Evolutionary conservation across 2,329 filamentous ascomycete genomes (phyloP).

Genomic region (Delphinella strobiligena): DNA sequence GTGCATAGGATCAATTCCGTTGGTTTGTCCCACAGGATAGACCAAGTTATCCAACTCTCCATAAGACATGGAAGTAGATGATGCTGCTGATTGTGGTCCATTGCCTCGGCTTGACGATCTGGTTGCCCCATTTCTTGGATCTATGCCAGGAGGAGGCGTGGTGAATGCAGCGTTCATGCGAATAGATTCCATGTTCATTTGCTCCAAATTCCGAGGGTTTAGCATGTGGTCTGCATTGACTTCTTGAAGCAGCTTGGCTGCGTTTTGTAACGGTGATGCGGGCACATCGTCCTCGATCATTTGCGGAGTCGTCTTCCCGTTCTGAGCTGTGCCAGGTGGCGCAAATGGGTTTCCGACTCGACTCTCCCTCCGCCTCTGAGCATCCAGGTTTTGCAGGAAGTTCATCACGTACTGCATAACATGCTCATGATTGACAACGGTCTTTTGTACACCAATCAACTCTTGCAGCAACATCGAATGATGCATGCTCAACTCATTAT

Average conservation of each 20-base stretch:
- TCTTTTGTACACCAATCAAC: conserved; percentile 53
- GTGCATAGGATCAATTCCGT: conserved; percentile 90
- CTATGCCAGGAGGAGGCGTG: conserved; percentile 44
- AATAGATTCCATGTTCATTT: conserved; percentile 48
- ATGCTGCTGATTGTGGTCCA: conserved; percentile 31
- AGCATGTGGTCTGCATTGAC: conserved; percentile 54
- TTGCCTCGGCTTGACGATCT: conserved; percentile 31
- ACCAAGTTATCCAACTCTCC: conserved; percentile 60
- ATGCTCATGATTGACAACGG: conserved; percentile 59
- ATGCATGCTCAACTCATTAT: conserved; percentile 61
- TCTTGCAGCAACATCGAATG: conserved; percentile 54
- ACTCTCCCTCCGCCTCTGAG: conserved; percentile 51
- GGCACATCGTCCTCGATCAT: conserved; percentile 45
- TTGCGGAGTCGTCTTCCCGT: conserved; percentile 27
- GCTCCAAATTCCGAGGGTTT: conserved; percentile 51
- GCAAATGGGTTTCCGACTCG: conserved; percentile 31
- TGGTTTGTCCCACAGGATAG: conserved; percentile 80
- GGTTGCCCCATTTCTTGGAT: conserved; percentile 30
- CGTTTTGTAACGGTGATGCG: conserved; percentile 56
- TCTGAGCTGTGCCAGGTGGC: conserved; percentile 24
- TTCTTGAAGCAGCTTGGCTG: conserved; percentile 52
- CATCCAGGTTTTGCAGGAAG: conserved; percentile 53
- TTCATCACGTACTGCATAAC: conserved; percentile 62
- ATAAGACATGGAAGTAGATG: conserved; percentile 41
- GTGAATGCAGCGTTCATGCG: conserved; percentile 43